A percentile compares a stretch with the other conserved stretches of the same genome.
Conservation (phyloP, 192 early-diverging fungal species). For the Entomortierella beljakovae region DNA sequence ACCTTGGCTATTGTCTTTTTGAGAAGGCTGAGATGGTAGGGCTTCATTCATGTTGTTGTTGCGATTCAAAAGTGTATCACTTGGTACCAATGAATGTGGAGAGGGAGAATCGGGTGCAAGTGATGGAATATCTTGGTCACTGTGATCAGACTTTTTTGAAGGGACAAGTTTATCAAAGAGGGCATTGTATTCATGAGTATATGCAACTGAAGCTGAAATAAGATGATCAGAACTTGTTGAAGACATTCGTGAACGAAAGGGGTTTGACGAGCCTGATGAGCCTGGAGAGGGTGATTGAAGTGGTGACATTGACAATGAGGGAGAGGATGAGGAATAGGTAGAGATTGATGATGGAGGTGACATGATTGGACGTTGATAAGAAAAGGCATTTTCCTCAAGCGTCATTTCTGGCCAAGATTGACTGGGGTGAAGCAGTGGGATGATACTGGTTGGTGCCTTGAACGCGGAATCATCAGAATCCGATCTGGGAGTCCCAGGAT, state of each 20-base stretch:
- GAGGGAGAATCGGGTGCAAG: slow-evolving; percentile 29
- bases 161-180: slow-evolving; percentile 16
- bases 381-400: slow-evolving; percentile 39
- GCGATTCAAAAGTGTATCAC: slow-evolving; percentile 7
- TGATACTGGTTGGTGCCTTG: slow-evolving; percentile 7
- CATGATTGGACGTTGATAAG: too few species aligned
- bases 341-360: slow-evolving; percentile 20
- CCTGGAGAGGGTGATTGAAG: neutral
- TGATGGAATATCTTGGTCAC: slow-evolving; percentile 32
- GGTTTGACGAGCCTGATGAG: neutral
- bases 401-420: slow-evolving; percentile 43
- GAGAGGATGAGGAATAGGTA: slow-evolving; percentile 7
- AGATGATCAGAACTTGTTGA: slow-evolving; percentile 20
- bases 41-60: slow-evolving; percentile 2
- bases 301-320: slow-evolving; percentile 7
- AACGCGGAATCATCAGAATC: slow-evolving; percentile 11
- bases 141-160: slow-evolving; percentile 33
- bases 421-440: slow-evolving; percentile 13
- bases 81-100: slow-evolving; percentile 23
- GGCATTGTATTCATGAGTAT: slow-evolving; percentile 33
- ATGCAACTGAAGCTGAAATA: neutral
- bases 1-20: too few species aligned
- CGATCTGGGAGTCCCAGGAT: slow-evolving; percentile 9
- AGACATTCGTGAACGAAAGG: slow-evolving; percentile 18
- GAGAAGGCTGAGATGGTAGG: too few species aligned